Percentiles rank a stretch among this genome's conserved stretches.
Conservation (phyloP, 1,284 basidiomycete genomes). For the Ceratobasidium sp. region DNA sequence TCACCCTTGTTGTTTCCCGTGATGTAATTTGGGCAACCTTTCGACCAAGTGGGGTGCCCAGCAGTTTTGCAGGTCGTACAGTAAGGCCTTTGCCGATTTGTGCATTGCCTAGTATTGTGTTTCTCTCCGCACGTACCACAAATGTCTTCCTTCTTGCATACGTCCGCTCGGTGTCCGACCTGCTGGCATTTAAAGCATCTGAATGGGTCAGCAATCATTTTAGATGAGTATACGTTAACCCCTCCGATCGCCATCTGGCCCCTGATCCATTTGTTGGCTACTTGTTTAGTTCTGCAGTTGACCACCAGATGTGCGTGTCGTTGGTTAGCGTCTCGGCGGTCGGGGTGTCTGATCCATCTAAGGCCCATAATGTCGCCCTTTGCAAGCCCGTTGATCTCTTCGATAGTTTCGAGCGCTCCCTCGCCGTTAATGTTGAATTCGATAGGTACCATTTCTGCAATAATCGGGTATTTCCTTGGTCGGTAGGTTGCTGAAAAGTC, state of each 20-base stretch:
- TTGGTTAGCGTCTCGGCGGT: background rate
- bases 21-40: background rate
- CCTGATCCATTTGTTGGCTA: background rate
- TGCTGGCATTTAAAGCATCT: background rate
- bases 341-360: background rate
- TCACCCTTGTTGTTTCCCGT: background rate
- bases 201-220: background rate
- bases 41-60: background rate
- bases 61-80: background rate
- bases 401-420: too few species aligned
- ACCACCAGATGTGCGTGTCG: background rate
- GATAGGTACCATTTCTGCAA: background rate
- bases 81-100: background rate
- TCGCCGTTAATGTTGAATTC: too few species aligned
- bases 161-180: background rate
- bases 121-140: background rate
- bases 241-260: background rate
- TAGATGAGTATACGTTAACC: background rate
- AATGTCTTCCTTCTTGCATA: background rate
- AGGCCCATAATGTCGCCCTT: background rate
- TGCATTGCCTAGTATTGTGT: background rate
- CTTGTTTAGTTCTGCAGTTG: background rate
- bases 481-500: too few species aligned
- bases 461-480: background rate
- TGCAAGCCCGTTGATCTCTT: background rate